These are phyloP conservation scores for Penicillium janthinellum DNA, from an alignment of 2,329 filamentous ascomycete species.

Conservation along the genomic window DNA sequence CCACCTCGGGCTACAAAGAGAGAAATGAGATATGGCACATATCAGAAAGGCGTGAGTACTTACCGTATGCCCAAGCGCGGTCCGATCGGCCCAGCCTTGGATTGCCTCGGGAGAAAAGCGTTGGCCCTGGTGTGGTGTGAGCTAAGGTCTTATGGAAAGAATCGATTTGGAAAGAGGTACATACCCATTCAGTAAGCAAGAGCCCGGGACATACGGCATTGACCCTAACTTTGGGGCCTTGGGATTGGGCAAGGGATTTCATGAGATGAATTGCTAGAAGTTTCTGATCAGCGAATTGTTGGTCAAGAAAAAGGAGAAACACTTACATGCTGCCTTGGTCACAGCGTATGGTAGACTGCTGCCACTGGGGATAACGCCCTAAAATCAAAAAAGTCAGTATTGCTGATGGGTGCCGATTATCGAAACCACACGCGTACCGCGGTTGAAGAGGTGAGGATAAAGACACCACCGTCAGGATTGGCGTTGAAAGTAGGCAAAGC, in stretches of 20 bases:
- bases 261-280: constrained; percentile 2
- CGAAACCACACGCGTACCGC: constrained; percentile 46
- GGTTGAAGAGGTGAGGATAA: constrained; percentile 65
- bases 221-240: constrained; percentile 57
- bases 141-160: background rate
- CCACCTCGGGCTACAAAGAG: constrained; percentile 40
- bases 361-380: constrained; percentile 54
- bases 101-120: constrained; percentile 61
- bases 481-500: constrained; percentile 61
- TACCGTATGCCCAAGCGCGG: constrained; percentile 62
- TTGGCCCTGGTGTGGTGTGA: constrained; percentile 48
- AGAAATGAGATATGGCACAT: constrained; percentile 21
- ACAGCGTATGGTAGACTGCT: constrained; percentile 72
- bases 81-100: constrained; percentile 55
- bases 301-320: background rate
- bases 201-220: constrained; percentile 52
- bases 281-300: background rate
- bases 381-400: background rate
- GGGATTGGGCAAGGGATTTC: background rate
- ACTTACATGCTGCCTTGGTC: constrained; percentile 70
- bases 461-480: constrained; percentile 65
- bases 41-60: constrained; percentile 22
- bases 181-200: constrained; percentile 7
- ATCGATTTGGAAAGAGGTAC: background rate
- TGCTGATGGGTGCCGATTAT: background rate